phyloP scores from a whole-genome alignment of 2,329 filamentous ascomycete genomes.

The Cladophialophora immunda region DNA sequence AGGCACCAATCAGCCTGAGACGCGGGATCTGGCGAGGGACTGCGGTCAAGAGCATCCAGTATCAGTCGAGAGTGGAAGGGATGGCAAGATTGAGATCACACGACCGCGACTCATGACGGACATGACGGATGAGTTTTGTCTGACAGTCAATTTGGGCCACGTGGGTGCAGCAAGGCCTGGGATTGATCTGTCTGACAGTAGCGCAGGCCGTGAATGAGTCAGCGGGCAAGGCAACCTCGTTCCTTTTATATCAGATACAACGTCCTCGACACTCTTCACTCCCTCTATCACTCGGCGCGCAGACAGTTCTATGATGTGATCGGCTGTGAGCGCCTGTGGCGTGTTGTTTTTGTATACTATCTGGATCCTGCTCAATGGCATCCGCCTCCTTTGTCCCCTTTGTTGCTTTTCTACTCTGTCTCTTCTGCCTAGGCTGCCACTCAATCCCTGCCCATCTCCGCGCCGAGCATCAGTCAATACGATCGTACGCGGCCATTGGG shows the following conservation, averaged over 20 bases:
- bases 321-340: neutral
- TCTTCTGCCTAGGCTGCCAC: neutral
- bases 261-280: neutral
- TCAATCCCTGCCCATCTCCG: neutral
- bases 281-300: neutral
- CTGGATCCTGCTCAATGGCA: slow-evolving; percentile 10
- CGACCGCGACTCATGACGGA: neutral
- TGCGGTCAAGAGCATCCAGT: neutral
- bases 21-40: neutral
- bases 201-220: neutral
- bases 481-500: slow-evolving; percentile 41
- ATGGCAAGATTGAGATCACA: neutral
- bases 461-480: neutral
- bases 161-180: neutral
- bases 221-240: slow-evolving; percentile 2
- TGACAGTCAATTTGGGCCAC: neutral
- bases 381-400: neutral
- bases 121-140: neutral
- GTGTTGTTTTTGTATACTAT: neutral
- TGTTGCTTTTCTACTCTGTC: neutral
- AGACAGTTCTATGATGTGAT: slow-evolving; percentile 4
- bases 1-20: neutral
- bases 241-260: neutral
- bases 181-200: slow-evolving; percentile 8
- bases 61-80: neutral